A percentile compares a stretch with the other conserved stretches of the same genome.
Evolutionary conservation across 1,284 basidiomycete genomes (phyloP).

Genomic region (Moesziomyces parantarcticus): DNA sequence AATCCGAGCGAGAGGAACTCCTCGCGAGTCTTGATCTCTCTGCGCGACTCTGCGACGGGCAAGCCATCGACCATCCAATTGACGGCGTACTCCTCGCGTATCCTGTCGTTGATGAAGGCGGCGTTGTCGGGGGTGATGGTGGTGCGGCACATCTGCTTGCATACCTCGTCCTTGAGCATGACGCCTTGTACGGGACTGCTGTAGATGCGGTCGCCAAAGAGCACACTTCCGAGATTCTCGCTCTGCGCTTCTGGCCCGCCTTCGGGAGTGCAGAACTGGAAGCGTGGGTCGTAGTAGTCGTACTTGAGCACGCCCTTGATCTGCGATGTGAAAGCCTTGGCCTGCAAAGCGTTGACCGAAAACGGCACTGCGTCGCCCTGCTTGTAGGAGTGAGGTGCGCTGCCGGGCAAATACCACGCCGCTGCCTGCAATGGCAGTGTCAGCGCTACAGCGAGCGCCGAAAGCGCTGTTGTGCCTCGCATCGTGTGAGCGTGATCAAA

Average conservation of each 20-base stretch:
- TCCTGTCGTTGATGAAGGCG: conserved; percentile 89
- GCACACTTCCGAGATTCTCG: conserved; percentile 89
- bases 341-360: conserved; percentile 66
- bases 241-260: conserved; percentile 81
- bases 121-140: conserved; percentile 79
- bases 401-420: conserved; percentile 69
- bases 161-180: conserved; percentile 80
- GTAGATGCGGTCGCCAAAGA: conserved; percentile 96
- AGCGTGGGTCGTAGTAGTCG: conserved; percentile 86
- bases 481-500: too few relatives aligned
- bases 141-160: conserved; percentile 79
- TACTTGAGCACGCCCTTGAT: conserved; percentile 62
- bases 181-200: conserved; percentile 85
- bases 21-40: conserved; percentile 65
- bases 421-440: conserved; percentile 18
- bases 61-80: conserved; percentile 96
- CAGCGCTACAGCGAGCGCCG: conserved; percentile 20
- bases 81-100: conserved; percentile 89
- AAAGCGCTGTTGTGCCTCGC: conserved; percentile 9
- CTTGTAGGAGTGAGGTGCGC: conserved; percentile 67
- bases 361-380: conserved; percentile 67
- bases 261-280: conserved; percentile 87
- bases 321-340: conserved; percentile 58
- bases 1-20: conserved; percentile 73
- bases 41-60: conserved; percentile 75